Base-by-base conservation (phyloP, 2,329 filamentous ascomycete species). In the Talaromyces marneffei region DNA sequence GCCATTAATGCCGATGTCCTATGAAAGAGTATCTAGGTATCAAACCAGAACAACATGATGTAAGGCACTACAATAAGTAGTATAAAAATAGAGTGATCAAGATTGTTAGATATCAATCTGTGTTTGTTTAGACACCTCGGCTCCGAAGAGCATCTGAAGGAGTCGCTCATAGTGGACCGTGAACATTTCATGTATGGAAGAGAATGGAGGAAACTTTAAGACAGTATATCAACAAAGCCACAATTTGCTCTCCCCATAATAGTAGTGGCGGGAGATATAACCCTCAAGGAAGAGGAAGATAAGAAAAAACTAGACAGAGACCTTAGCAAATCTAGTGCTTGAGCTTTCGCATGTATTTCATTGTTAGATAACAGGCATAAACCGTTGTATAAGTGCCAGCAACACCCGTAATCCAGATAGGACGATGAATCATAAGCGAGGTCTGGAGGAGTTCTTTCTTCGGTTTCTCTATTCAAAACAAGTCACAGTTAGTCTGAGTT, bases 311-410 rank as follows among this genome's bases (percentile, higher is more conserved):
- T 25, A 4, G 1, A 27, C 14, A 37, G 52, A 54, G 25, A 2
- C 2, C 10, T 9, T 39, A 3, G 31, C 5, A 25, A 23, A 27
- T 31, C n/a, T 59, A 59, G 10, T 16, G 29, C 55, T 46, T 53
- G 48, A 62, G 5, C n/a, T 50, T 59, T 31, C 60, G 37, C 56
- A 62, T 31, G 18, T 33, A 55, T 10, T 39, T 59, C 39, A 59
- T 59, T 5, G 56, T 35, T 23, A 62, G 29, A 20, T 55, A 59
- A 10, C 48, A 58, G 4, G 60, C 60, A 29, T 59, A 62, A 9
- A 48, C 56, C n/a, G 60, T 55, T 5, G 60, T 62, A 35, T 62
- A 62, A 9, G 60, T 58, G 39, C 60, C 60, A 10, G 55, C 60
- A 6, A 58, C 40, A 16, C 60, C 60, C 4, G 55, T 27, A 25